Evolutionary conservation across 805 yeast species (phyloP).

Genomic region (Maudiozyma bulderi): DNA sequence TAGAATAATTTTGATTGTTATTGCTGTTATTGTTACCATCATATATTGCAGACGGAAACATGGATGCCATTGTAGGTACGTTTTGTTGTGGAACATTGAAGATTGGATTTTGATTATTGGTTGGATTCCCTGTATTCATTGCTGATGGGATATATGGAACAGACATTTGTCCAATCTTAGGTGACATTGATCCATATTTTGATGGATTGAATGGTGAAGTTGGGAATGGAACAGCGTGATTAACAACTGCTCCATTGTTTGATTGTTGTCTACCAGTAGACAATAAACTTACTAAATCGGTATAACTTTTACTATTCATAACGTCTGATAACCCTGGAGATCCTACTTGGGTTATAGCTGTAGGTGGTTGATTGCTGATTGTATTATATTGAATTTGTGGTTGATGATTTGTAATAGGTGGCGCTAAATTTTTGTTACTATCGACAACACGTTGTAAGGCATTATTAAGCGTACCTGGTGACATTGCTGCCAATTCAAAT

Average conservation of each 20-base stretch:
- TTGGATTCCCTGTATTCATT: neutral
- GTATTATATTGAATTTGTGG: neutral
- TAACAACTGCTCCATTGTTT: neutral
- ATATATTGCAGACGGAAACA: conserved; percentile 1
- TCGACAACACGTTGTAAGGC: neutral
- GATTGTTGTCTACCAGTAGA: neutral
- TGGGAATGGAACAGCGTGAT: neutral
- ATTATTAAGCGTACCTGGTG: neutral
- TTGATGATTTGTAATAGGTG: neutral
- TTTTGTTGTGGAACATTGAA: neutral
- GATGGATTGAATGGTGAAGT: neutral
- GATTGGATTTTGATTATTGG: neutral
- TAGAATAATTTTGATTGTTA: neutral
- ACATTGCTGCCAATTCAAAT: neutral
- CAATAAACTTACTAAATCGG: conserved; percentile 9
- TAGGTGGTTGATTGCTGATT: neutral
- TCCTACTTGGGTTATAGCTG: neutral
- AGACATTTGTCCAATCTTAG: neutral
- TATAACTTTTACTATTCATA: conserved; percentile 11
- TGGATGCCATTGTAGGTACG: neutral
- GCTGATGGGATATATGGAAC: conserved; percentile 1
- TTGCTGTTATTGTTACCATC: neutral
- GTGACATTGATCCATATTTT: neutral
- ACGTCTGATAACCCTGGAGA: neutral
- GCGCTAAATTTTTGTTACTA: neutral